Evolutionary conservation across 768 basidiomycete genomes (phyloP).

Genomic region (Ephemerocybe angulata): DNA sequence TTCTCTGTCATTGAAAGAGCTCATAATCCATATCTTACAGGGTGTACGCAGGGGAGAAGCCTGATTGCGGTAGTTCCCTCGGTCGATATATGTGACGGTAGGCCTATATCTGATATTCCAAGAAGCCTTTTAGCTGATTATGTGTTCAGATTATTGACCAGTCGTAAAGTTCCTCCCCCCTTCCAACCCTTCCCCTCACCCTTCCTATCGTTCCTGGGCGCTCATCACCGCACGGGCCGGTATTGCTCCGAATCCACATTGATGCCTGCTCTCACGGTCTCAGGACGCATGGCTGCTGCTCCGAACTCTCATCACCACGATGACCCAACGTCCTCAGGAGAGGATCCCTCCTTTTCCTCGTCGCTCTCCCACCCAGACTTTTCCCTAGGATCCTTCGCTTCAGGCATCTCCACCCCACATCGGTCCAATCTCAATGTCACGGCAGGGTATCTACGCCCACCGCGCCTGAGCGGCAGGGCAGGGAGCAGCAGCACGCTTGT

Average conservation of each 20-base stretch:
- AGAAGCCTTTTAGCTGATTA: too few relatives aligned
- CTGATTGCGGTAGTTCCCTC: too few relatives aligned
- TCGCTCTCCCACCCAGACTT: conserved; percentile 48
- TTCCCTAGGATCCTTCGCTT: conserved; percentile 54
- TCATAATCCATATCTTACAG: too few relatives aligned
- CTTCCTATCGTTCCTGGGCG: background rate
- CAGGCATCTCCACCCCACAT: conserved; percentile 52
- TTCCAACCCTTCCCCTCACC: background rate
- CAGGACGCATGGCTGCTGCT: conserved; percentile 5
- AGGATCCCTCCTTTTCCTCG: background rate
- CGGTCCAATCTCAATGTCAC: conserved; percentile 23
- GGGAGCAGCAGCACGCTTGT: conserved; percentile 37
- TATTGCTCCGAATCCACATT: background rate
- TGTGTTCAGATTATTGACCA: too few relatives aligned
- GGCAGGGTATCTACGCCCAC: conserved; percentile 17
- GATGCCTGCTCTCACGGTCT: background rate
- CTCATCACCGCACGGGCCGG: background rate
- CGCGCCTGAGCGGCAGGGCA: conserved; percentile 46
- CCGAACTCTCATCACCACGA: conserved; percentile 1
- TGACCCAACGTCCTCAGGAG: conserved; percentile 3
- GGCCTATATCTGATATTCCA: too few relatives aligned
- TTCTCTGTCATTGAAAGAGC: too few relatives aligned
- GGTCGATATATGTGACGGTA: too few relatives aligned
- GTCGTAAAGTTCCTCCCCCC: too few relatives aligned
- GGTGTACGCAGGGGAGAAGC: too few relatives aligned